Conservation (phyloP, 768 basidiomycete species). For the Leccinum aurantiacum region DNA sequence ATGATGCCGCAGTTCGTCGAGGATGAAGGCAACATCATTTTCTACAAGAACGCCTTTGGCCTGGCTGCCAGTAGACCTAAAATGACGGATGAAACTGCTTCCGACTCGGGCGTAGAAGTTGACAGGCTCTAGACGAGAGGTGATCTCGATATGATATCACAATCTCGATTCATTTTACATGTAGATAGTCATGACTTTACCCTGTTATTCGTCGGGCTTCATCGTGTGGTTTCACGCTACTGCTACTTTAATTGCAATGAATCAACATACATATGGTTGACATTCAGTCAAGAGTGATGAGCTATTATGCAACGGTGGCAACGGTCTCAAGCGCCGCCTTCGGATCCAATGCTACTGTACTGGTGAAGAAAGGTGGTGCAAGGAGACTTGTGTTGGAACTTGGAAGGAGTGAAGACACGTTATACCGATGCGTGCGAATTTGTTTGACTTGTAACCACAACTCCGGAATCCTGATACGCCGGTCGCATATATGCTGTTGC, state of each 20-base stretch:
- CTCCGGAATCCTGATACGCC: no score
- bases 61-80: constrained; percentile 69
- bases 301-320: not conserved
- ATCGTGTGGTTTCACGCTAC: not conserved
- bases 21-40: constrained; percentile 86
- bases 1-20: constrained; percentile 71
- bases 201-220: not conserved
- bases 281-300: not conserved
- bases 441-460: not conserved
- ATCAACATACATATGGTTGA: not conserved
- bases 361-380: not conserved
- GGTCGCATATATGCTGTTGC: not conserved
- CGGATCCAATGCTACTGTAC: not conserved
- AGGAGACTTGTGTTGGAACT: not conserved
- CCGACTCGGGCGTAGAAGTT: constrained; percentile 69
- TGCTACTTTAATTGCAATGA: constrained; percentile 1
- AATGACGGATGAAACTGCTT: constrained; percentile 55
- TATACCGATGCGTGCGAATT: no score
- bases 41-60: constrained; percentile 88
- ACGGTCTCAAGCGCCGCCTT: not conserved
- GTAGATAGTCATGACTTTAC: constrained; percentile 13
- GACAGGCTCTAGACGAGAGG: constrained; percentile 34
- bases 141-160: constrained; percentile 3
- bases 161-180: constrained; percentile 2
- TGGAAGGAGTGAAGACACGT: no score